phyloP scores from a whole-genome alignment of 2,329 filamentous ascomycete species.

The Ophioceras dolichostomum region DNA sequence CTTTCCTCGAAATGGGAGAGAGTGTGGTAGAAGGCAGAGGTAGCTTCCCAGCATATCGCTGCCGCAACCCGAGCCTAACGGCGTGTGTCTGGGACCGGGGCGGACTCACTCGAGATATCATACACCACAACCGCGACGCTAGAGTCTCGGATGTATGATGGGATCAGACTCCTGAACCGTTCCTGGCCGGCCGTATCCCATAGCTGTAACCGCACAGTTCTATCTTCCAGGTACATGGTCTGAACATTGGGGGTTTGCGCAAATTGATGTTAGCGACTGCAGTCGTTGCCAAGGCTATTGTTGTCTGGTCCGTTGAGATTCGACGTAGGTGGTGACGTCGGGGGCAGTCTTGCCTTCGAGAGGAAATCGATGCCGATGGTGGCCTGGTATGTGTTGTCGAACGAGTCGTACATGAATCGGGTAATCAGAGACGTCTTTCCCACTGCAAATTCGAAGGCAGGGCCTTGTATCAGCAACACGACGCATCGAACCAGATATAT shows the following conservation, averaged over 20 bases:
- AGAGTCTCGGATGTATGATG: conserved; percentile 96
- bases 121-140: conserved; percentile 98
- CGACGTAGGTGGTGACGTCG: too few relatives aligned
- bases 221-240: conserved; percentile 99
- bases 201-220: conserved; percentile 90
- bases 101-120: conserved; percentile 71
- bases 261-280: too few relatives aligned
- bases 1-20: too few relatives aligned
- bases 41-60: too few relatives aligned
- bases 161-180: conserved; percentile 91
- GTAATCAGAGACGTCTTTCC: conserved; percentile 98
- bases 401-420: conserved; percentile 99
- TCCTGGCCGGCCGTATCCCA: conserved; percentile 99
- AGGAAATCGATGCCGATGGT: conserved; percentile 99
- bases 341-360: conserved; percentile 80
- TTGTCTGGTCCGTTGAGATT: too few relatives aligned
- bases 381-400: conserved; percentile 99
- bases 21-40: background rate
- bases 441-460: too few relatives aligned
- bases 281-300: too few relatives aligned
- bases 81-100: background rate
- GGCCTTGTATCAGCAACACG: background rate
- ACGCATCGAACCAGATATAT: background rate
- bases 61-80: too few relatives aligned
- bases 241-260: too few relatives aligned